These are phyloP conservation scores for Ajuga chamaepitys DNA, from an alignment of 257 asterid species.

Conservation along the genomic window DNA sequence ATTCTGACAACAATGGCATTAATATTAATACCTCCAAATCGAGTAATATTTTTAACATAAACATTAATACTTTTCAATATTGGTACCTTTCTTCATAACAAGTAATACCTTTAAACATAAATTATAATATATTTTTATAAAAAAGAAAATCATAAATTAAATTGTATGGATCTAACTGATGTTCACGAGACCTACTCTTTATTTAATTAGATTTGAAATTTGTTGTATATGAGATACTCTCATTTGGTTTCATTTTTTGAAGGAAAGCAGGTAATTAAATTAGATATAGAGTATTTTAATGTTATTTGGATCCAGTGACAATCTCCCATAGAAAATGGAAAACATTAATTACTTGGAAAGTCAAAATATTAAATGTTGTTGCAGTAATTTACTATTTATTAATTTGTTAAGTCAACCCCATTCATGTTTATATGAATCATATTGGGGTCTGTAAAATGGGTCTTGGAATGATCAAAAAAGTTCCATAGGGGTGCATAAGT, in stretches of 20 bases:
- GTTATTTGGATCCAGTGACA: conserved; percentile 9
- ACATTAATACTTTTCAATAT: too few species aligned
- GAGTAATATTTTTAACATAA: too few species aligned
- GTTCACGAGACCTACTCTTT: too few species aligned
- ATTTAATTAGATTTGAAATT: neutral
- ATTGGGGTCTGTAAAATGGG: neutral
- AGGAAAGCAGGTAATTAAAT: conserved; percentile 12
- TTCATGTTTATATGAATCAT: neutral
- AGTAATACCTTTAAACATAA: too few species aligned
- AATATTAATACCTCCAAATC: too few species aligned
- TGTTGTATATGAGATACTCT: conserved; percentile 4
- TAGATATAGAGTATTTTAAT: neutral
- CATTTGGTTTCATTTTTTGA: conserved; percentile 11
- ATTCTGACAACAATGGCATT: too few species aligned
- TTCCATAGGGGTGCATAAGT: neutral
- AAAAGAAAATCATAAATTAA: too few species aligned
- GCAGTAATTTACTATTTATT: neutral
- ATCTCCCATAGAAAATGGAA: conserved; percentile 17
- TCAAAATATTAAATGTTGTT: conserved; percentile 13
- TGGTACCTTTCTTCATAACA: too few species aligned
- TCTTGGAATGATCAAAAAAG: neutral
- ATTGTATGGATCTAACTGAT: too few species aligned
- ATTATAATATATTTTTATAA: too few species aligned
- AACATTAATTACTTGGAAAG: conserved; percentile 11
- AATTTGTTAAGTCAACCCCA: conserved; percentile 12